phyloP scores from a whole-genome alignment of 371 early-diverging fungal species.

The Capniomyces stellatus region DNA sequence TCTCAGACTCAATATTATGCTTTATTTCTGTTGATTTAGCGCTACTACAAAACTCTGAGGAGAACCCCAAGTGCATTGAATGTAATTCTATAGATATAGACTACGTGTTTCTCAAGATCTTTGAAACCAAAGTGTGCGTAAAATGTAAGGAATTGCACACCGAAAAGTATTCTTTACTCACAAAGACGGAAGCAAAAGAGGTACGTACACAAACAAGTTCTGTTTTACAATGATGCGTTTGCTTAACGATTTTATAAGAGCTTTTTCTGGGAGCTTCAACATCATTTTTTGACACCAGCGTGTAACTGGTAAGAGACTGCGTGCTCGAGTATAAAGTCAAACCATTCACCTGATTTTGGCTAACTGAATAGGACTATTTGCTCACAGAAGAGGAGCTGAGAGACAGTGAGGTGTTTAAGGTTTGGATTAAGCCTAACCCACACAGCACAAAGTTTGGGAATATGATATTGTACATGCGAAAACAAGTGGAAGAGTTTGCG shows the following conservation, averaged over 20 bases:
- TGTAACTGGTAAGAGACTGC: too few relatives aligned
- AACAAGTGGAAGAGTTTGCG: conserved; percentile 80
- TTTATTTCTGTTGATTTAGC: too few relatives aligned
- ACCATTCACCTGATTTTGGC: too few relatives aligned
- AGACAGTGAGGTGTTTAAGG: conserved; percentile 55
- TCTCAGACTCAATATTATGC: too few relatives aligned
- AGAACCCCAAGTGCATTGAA: conserved; percentile 50
- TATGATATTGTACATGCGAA: conserved; percentile 82
- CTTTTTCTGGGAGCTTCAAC: too few relatives aligned
- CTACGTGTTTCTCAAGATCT: conserved; percentile 43
- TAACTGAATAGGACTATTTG: conserved; percentile 53
- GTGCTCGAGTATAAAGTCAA: too few relatives aligned
- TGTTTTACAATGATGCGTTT: too few relatives aligned
- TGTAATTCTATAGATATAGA: conserved; percentile 67
- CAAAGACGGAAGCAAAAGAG: conserved; percentile 82
- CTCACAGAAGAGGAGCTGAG: conserved; percentile 81
- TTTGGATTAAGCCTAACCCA: conserved; percentile 83
- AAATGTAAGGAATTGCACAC: conserved; percentile 49
- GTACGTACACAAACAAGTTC: too few relatives aligned
- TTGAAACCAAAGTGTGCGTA: conserved; percentile 49
- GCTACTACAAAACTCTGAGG: conserved; percentile 37
- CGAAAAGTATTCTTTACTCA: conserved; percentile 75
- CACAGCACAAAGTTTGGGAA: conserved; percentile 86
- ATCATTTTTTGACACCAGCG: too few relatives aligned
- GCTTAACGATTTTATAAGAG: too few relatives aligned